A percentile compares a stretch with the other conserved stretches of the same genome.
Evolutionary conservation across 352 stramenopile genomes (phyloP).

Genomic region (Phytophthora palmivora): DNA sequence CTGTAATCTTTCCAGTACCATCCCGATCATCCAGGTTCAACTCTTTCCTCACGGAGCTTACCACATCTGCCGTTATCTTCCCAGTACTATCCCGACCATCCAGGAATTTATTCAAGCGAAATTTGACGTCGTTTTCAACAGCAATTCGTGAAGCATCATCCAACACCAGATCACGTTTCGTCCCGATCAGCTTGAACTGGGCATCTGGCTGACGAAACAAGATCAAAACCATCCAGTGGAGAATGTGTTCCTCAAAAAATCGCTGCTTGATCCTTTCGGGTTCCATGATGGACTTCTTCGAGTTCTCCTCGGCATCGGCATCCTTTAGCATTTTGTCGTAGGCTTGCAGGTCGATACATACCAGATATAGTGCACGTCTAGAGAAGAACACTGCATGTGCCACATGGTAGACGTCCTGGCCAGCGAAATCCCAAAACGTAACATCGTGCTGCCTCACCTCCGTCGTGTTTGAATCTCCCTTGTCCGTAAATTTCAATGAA

Average conservation of each 20-base stretch:
- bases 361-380: conserved; percentile 14
- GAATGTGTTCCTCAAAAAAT: conserved; percentile 26
- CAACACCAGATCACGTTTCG: conserved; percentile 13
- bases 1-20: no score
- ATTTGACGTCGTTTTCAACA: background rate
- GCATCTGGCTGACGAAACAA: conserved; percentile 17
- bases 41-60: background rate
- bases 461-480: background rate
- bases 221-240: conserved; percentile 17
- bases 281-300: background rate
- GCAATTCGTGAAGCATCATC: background rate
- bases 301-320: background rate
- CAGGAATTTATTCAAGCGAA: conserved; percentile 7
- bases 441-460: conserved; percentile 3
- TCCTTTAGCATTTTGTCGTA: conserved; percentile 6
- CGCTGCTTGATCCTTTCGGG: conserved; percentile 1
- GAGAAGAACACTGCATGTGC: conserved; percentile 31
- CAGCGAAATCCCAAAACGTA: conserved; percentile 31
- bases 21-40: conserved; percentile 6
- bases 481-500: background rate
- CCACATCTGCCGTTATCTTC: background rate
- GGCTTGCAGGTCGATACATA: conserved; percentile 17
- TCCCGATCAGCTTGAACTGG: conserved; percentile 29
- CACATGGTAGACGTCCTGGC: conserved; percentile 29
- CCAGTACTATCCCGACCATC: background rate